Base-by-base conservation (phyloP, 108 stramenopile genomes). In the Cyclotella distinguenda region DNA sequence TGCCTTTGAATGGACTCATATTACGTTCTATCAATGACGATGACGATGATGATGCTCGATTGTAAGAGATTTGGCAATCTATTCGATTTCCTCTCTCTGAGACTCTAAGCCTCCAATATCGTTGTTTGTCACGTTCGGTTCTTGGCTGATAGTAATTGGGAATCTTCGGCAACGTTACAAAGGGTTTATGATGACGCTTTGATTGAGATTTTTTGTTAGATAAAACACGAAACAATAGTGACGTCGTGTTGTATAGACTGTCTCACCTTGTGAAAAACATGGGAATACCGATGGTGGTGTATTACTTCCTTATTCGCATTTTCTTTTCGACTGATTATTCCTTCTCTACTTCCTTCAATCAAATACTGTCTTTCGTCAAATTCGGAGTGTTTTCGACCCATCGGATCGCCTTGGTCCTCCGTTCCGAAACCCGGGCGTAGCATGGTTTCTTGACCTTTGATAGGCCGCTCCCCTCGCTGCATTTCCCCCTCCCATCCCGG, bases 81-180 rank as follows among this genome's bases (percentile, higher is more conserved):
- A 60, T 22, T 30, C 8, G 11, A 10, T 47, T 16, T 18, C 46
- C 46, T 43, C 43, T 32, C 21, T 60, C 30, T 26, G 5, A 6
- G 13, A 13, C 6, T 33, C 13, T 5, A 9, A 43, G 25, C 31
- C 25, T n/a, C 59, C 59, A 60, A 21, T 44, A 33, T 22, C 10
- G 27, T 33, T 30, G 59, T 44, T 44, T 26, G 13, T 60, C 59
- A 15, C 27, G 13, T 30, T 23, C 27, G 4, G 43, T 44, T 28
- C 16, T 60, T 16, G 59, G 59, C 1, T n/a, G 21, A 43, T 60
- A 60, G 45, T 60, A 60, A 44, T 60, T 60, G 26, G 59, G 59
- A 21, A 39, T 39, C 55, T 21, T 19, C 10, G 12, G 19, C 38
- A 38, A 38, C 38, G 8, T 10, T 38, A 38, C 12, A 38, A 38